Evolutionary conservation across 1,284 basidiomycete genomes (phyloP).

Genomic region (Cryptococcus wingfieldii): DNA sequence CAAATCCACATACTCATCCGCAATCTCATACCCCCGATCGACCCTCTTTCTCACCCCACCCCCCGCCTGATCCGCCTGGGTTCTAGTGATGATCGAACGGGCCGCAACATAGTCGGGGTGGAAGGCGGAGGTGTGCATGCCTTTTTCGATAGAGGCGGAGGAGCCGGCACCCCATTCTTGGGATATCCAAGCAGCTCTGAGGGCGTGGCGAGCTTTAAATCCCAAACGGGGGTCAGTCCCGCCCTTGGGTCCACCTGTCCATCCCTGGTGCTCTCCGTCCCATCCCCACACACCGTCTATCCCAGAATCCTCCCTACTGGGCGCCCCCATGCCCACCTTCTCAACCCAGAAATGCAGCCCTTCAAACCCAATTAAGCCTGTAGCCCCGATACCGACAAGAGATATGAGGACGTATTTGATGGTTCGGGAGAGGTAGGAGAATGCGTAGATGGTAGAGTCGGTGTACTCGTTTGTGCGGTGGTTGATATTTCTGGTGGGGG

Average conservation of each 20-base stretch:
- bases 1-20: constrained; percentile 42
- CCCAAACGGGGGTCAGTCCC: constrained; percentile 72
- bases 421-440: constrained; percentile 35
- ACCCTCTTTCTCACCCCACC: constrained; percentile 9
- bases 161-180: constrained; percentile 65
- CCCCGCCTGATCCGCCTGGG: not conserved
- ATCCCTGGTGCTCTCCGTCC: constrained; percentile 64
- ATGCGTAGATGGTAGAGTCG: constrained; percentile 41
- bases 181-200: constrained; percentile 72
- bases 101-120: constrained; percentile 27
- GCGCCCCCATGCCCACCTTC: constrained; percentile 55
- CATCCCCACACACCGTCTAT: constrained; percentile 64
- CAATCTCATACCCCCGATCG: constrained; percentile 44
- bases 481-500: not conserved
- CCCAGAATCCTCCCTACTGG: constrained; percentile 32
- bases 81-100: constrained; percentile 25
- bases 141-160: not conserved
- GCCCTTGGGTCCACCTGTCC: constrained; percentile 64
- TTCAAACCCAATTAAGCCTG: constrained; percentile 55
- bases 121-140: constrained; percentile 12
- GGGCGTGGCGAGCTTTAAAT: constrained; percentile 60
- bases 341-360: constrained; percentile 69
- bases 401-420: constrained; percentile 40
- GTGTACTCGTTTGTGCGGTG: constrained; percentile 30
- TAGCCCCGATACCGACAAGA: constrained; percentile 35